Evolutionary conservation across 2,329 filamentous ascomycete species (phyloP).

Genomic region (Aspergillus ruber): DNA sequence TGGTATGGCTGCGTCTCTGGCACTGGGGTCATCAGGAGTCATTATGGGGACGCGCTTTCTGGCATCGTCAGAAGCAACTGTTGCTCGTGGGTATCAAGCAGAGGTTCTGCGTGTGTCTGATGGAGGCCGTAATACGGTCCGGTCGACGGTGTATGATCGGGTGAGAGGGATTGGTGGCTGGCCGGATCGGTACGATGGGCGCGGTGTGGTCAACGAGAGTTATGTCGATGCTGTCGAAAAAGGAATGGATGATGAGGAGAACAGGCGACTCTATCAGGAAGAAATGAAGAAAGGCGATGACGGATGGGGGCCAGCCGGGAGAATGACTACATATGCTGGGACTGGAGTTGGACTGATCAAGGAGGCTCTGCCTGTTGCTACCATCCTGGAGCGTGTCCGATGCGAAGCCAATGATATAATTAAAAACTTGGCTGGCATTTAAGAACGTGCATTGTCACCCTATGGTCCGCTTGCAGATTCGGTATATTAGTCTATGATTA

Average conservation of each 20-base stretch:
- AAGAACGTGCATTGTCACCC: neutral
- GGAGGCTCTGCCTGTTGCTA: constrained; percentile 43
- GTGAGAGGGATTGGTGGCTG: constrained; percentile 52
- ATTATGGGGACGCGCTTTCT: constrained; percentile 61
- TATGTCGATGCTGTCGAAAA: constrained; percentile 37
- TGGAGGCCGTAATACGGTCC: constrained; percentile 46
- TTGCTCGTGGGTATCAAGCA: constrained; percentile 45
- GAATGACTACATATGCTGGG: constrained; percentile 59
- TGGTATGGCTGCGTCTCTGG: constrained; percentile 45
- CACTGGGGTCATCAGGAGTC: constrained; percentile 48
- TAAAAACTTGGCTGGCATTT: neutral
- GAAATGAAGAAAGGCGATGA: constrained; percentile 47
- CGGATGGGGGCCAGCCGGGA: constrained; percentile 48
- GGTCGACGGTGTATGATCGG: constrained; percentile 49
- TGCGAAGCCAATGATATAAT: constrained; percentile 27
- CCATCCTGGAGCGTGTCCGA: constrained; percentile 48
- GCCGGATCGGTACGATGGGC: constrained; percentile 52
- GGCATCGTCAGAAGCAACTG: constrained; percentile 44
- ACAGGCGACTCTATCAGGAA: constrained; percentile 38
- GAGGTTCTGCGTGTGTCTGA: constrained; percentile 46
- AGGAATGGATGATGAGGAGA: constrained; percentile 36
- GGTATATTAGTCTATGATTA: neutral
- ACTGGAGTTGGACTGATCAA: constrained; percentile 55
- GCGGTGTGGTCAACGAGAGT: constrained; percentile 54
- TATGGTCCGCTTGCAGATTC: neutral